Evolutionary conservation across 345 rosid species (phyloP), one percentile per base, ranked within the genome.

Genomic region (Linum usitatissimum): DNA sequence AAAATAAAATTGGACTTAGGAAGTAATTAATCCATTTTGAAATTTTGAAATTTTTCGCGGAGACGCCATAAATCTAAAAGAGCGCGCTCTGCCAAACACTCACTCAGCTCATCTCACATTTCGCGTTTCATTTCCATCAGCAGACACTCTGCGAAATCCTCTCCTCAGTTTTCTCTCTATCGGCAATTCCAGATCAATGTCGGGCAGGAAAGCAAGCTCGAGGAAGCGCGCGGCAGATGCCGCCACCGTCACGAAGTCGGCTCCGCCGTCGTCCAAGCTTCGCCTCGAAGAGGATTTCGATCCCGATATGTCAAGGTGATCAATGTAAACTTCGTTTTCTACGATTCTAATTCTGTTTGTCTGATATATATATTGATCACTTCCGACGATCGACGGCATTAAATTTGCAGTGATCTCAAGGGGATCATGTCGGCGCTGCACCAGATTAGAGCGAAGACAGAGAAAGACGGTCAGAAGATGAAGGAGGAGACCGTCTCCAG

Each of bases 401-500:
- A 3, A 55, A 17, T 34, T 45, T 68, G 80, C 84, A 91, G 97
- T 61, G 97, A 87, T 64, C 70, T 91, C 18, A 80, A 80, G 74
- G 93, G 96, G 23, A 75, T 87, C 57, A 79, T 91, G 89, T 83
- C 91, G 68, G 96, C 91, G 64, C 73, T 91, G 73, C 87, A 83
- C 21, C 85, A 75, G 79, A 81, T 91, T 70, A 80, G 75, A 69
- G 89, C 86, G 82, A 91, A 80, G 70, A 77, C 97, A 18, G 76
- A 86, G 1, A 83, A 80, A 72, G 96, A 87, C 67, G 87, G 87
- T 40, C 86, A 78, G 45, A 86, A 83, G 86, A 87, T 80, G 80
- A 87, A 88, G 70, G 97, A 86, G 66, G 86, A 87, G 67, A 91
- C 91, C 66, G 84, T 91, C 70, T 84, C 87, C 18, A 91, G 96